Percentiles rank a stretch among this genome's conserved stretches.
phyloP scores from a whole-genome alignment of 1,139 yeast species.

The Geotrichum reessii region DNA sequence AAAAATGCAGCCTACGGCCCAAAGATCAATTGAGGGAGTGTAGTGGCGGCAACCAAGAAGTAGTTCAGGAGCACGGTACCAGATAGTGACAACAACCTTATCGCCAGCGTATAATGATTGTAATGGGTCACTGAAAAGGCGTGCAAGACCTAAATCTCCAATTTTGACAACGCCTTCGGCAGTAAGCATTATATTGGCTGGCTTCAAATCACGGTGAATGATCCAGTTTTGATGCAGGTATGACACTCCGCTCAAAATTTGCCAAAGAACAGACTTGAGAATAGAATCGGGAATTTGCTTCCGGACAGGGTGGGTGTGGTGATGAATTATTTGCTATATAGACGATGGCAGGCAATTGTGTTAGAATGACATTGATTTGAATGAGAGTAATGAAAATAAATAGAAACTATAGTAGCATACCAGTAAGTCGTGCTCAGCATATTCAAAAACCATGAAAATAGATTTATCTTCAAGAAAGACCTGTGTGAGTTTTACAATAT shows the following conservation, averaged over 20 bases:
- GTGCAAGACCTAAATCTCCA: conserved; percentile 92
- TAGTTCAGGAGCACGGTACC: conserved; percentile 96
- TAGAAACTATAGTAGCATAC: conserved; percentile 1
- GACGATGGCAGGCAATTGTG: neutral
- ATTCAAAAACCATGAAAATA: conserved; percentile 91
- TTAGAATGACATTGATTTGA: neutral
- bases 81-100: conserved; percentile 94
- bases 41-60: conserved; percentile 88
- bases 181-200: conserved; percentile 96
- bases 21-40: conserved; percentile 88
- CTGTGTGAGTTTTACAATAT: conserved; percentile 74
- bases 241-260: conserved; percentile 83
- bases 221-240: conserved; percentile 95
- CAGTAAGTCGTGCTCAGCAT: conserved; percentile 88
- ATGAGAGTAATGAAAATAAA: neutral
- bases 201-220: conserved; percentile 89
- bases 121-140: conserved; percentile 81
- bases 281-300: conserved; percentile 72
- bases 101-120: conserved; percentile 91
- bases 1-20: conserved; percentile 97
- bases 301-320: conserved; percentile 83
- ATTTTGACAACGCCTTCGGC: conserved; percentile 84
- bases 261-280: conserved; percentile 83
- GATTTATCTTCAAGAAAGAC: conserved; percentile 85
- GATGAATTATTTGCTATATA: conserved; percentile 76